phyloP scores from a whole-genome alignment of 1,284 basidiomycete genomes.

The Apiotrichum porosum region DNA sequence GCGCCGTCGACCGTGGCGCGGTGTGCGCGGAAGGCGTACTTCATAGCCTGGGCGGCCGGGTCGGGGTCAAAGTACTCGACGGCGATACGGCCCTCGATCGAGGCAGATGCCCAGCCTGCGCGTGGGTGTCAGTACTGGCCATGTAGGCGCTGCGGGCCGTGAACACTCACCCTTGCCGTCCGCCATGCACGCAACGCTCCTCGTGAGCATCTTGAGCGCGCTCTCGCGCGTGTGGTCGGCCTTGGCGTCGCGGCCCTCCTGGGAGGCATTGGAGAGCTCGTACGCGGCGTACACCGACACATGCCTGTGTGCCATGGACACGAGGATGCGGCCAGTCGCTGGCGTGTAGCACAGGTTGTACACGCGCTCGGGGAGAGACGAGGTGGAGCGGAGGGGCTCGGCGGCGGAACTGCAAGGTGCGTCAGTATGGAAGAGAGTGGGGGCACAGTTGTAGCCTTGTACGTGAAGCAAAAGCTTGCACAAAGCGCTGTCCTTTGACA shows the following conservation, averaged over 20 bases:
- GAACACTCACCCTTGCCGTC: slow-evolving; percentile 75
- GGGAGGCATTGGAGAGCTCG: slow-evolving; percentile 54
- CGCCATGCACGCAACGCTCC: slow-evolving; percentile 83
- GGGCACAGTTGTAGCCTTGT: no score
- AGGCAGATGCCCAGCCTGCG: slow-evolving; percentile 86
- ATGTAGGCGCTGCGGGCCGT: no score
- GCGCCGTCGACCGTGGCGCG: slow-evolving; percentile 80
- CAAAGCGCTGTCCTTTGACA: no score
- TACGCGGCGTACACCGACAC: slow-evolving; percentile 82
- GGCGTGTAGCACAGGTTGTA: slow-evolving; percentile 61
- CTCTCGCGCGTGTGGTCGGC: slow-evolving; percentile 79
- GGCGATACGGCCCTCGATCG: slow-evolving; percentile 91
- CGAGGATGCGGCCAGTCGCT: slow-evolving; percentile 60
- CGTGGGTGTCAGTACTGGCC: background rate
- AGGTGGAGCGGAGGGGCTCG: slow-evolving; percentile 56
- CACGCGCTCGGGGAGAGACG: slow-evolving; percentile 71
- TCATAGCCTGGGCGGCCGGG: slow-evolving; percentile 70
- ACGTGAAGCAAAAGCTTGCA: no score
- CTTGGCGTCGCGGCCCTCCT: slow-evolving; percentile 57
- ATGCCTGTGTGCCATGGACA: slow-evolving; percentile 81
- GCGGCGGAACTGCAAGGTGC: slow-evolving; percentile 43
- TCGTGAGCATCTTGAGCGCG: slow-evolving; percentile 90
- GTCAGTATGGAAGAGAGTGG: slow-evolving; percentile 41
- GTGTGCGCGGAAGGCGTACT: slow-evolving; percentile 99
- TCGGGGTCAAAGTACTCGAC: slow-evolving; percentile 94